phyloP scores from a whole-genome alignment of 805 yeast genomes.

The Kregervanrija fluxuum region DNA sequence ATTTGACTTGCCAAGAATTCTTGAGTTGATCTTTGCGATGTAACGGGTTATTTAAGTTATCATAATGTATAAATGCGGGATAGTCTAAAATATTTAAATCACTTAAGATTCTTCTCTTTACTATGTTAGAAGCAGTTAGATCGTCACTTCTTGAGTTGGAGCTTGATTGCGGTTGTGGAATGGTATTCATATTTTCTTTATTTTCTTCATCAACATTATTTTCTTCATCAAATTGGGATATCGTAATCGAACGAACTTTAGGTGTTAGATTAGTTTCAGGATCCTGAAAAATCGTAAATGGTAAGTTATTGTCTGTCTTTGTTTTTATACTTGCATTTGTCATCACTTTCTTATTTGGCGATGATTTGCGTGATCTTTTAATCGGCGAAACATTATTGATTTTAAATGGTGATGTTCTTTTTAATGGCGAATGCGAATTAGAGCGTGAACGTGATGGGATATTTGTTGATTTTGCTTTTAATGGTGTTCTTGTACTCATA shows the following conservation, averaged over 20 bases:
- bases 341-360: constrained; percentile 7
- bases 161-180: too few relatives aligned
- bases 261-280: background rate
- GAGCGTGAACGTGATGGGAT: background rate
- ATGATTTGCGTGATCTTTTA: constrained; percentile 1
- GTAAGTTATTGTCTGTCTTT: background rate
- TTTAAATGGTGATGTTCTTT: constrained; percentile 1
- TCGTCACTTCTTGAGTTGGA: background rate
- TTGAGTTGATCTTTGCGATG: constrained; percentile 1
- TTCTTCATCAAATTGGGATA: background rate
- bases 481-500: constrained; percentile 6
- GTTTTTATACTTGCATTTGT: constrained; percentile 2
- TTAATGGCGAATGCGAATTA: too few relatives aligned
- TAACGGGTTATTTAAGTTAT: background rate
- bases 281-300: constrained; percentile 7
- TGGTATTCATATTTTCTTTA: constrained; percentile 5
- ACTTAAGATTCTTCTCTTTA: background rate
- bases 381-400: constrained; percentile 3
- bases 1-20: constrained; percentile 8
- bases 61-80: constrained; percentile 5
- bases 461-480: constrained; percentile 4
- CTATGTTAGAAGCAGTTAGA: background rate
- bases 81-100: constrained; percentile 4
- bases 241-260: background rate
- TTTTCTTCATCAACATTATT: background rate